Percentiles rank a stretch among this genome's conserved stretches.
phyloP scores from a whole-genome alignment of 148 eudicot genomes.

The Silene latifolia region DNA sequence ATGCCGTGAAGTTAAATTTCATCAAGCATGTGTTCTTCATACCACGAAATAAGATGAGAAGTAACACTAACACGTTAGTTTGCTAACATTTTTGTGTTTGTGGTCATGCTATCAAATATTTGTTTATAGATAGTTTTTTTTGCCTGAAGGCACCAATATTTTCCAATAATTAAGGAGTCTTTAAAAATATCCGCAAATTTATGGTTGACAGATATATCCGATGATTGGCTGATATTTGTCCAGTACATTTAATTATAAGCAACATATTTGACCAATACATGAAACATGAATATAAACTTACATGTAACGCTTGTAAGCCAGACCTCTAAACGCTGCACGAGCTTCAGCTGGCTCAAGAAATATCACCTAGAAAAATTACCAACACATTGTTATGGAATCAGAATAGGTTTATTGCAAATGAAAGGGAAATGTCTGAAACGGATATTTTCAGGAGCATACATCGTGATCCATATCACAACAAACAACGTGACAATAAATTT shows the following conservation, averaged over 20 bases:
- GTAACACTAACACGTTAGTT: neutral
- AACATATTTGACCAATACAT: neutral
- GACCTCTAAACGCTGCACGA: constrained; percentile 64
- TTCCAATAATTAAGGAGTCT: no score
- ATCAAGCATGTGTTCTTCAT: no score
- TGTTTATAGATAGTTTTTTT: neutral
- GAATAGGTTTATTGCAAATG: neutral
- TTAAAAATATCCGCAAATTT: no score
- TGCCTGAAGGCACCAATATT: neutral
- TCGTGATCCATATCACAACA: neutral
- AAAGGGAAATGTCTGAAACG: neutral
- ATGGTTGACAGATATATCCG: neutral
- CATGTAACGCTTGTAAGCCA: constrained; percentile 89
- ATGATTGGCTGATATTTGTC: neutral
- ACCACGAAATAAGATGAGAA: no score
- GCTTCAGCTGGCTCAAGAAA: constrained; percentile 91
- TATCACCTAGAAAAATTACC: constrained; percentile 46
- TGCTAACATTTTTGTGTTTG: neutral
- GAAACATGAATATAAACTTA: constrained; percentile 31
- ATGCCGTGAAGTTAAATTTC: no score
- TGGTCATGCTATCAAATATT: neutral
- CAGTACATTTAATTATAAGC: neutral
- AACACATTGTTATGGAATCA: neutral
- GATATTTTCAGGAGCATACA: neutral
- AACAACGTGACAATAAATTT: neutral